Conservation (phyloP, 306 rosid species). For the Alnus rubra region DNA sequence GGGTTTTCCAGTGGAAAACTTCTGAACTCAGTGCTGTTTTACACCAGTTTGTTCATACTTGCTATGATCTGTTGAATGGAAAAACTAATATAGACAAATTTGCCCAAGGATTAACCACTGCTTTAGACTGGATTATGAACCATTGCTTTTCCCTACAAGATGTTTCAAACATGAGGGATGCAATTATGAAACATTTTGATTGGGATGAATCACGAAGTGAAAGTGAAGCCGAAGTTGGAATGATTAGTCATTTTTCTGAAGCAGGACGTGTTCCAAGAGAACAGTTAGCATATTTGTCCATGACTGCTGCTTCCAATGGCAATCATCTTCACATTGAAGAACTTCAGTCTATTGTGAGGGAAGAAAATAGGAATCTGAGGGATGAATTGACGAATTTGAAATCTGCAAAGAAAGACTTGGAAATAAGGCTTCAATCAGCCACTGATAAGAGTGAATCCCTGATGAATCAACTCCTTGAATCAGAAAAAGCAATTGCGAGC, state of each 20-base stretch:
- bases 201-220: constrained; percentile 90
- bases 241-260: constrained; percentile 39
- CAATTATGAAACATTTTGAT: constrained; percentile 73
- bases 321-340: constrained; percentile 36
- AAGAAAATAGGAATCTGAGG: constrained; percentile 36
- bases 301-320: constrained; percentile 32
- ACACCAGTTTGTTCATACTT: constrained; percentile 60
- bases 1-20: constrained; percentile 88
- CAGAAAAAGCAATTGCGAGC: constrained; percentile 47
- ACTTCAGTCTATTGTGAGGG: constrained; percentile 34
- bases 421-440: constrained; percentile 48
- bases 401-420: constrained; percentile 45
- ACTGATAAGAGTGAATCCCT: constrained; percentile 46
- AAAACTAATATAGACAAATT: constrained; percentile 53
- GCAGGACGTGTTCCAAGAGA: constrained; percentile 37
- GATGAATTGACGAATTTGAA: constrained; percentile 37
- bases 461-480: constrained; percentile 54
- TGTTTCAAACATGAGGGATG: constrained; percentile 85
- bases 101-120: constrained; percentile 46
- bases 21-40: constrained; percentile 62
- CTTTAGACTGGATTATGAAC: constrained; percentile 89
- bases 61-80: constrained; percentile 71
- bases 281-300: constrained; percentile 29
- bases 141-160: constrained; percentile 93
- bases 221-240: constrained; percentile 65